Evolutionary conservation across 768 basidiomycete genomes (phyloP), one percentile per base, ranked within the genome.

Genomic region (Dacryopinax primogenitus): DNA sequence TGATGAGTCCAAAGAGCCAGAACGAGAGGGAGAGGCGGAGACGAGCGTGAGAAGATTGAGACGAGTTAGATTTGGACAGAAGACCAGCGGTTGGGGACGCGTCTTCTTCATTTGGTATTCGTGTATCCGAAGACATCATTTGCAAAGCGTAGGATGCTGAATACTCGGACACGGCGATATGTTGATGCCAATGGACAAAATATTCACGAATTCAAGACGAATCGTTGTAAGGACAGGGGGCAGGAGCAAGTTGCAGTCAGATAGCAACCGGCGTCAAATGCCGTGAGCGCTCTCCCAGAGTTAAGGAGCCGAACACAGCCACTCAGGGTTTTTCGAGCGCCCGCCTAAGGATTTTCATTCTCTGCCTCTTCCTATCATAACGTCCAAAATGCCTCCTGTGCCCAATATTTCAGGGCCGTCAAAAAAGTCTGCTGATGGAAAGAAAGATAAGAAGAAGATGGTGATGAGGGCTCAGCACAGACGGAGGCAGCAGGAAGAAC

Each of bases 1-100:
- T 96, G 65, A 94, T 87, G 26, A 94, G 81, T 3, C 93, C 93
- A 70, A 95, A 95, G 37, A 92, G 77, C 75, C 93, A 92, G 80
- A 95, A 96, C 0, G 92, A 91, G 18, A 71, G 51, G 51, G 51
- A 26, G 26, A 58, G 51, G 4, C 51, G 51, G 3, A 18, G 51
- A 9, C 51, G 51, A 6, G 51, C 51, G 51, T 58, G 26, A 12
- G 9, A 7, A 23, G 23, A 47, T 9, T 21, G 12, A 7, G 45
- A 11, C 9, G n/a, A n/a, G 45, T 7, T 47, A 21, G 45, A 9
- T 9, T 47, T 9, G 45, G 23, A 23, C 13, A 47, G 45, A 23
- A 39, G 37, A n/a, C 12, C 37, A n/a, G 37, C 37, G n/a, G 37
- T 11, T 3, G 51, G 18, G 51, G 51, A 58, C 26, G 7, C 51